Evolutionary conservation across 1,284 basidiomycete species (phyloP), one percentile per base, ranked within the genome.

Genomic region (Cutaneotrichosporon sp.): DNA sequence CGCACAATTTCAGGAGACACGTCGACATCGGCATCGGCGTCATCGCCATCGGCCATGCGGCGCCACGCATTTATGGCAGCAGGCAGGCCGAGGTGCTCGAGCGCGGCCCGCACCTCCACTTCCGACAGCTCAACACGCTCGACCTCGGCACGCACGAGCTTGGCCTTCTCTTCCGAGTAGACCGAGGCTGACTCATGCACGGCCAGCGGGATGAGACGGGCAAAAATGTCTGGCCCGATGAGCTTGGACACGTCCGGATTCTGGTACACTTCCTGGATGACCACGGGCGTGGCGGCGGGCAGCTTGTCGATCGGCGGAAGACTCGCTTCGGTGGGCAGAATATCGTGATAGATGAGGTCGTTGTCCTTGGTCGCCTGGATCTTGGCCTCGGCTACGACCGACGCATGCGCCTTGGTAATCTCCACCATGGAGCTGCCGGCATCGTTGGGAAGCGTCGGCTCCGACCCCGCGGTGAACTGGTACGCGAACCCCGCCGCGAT

Each of bases 161-260:
- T 97, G 14, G 94, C 96, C 76, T 98, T 97, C 77, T 99, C 96
- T 72, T 99, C 94, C 1, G 90, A 94, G 75, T 98, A 99, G 16
- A 98, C 84, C 52, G 86, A 90, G 6, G 96, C 93, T 61, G 87
- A 89, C 76, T 97, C 92, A 72, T 97, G 93, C 5, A 99, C 92
- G 57, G 88, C 89, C 29, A 98, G 78, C 7, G 96, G 94, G 20
- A 99, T 83, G 2, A 99, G 82, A 35, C 85, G 82, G 56, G 84
- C 74, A 74, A 99, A 97, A 54, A 97, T 81, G 72, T 97, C 94
- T 5, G 84, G 83, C 0, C 96, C 94, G 59, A 98, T 94, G 41
- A 93, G 84, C 74, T 90, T 90, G 73, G 97, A 90, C 16, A 97
- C 92, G 14, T 97, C 93, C 0, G 89, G 83, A 24, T 87, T 82